Evolutionary conservation across 1,284 basidiomycete species (phyloP).

Genomic region (Marasmius fiardii): DNA sequence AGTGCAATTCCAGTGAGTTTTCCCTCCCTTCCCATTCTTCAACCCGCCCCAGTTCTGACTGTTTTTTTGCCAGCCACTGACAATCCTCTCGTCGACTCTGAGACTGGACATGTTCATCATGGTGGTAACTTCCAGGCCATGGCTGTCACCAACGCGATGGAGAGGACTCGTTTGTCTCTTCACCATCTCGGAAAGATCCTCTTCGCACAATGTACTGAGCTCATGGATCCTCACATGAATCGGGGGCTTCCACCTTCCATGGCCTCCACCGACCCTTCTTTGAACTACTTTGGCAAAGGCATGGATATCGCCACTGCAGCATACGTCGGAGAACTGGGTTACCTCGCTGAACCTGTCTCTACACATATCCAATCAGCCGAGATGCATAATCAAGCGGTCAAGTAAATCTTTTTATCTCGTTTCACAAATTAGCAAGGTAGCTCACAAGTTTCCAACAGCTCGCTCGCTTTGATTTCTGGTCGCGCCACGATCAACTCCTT

Average conservation of each 20-base stretch:
- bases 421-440: background rate
- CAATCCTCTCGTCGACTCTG: constrained; percentile 71
- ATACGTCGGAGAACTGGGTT: constrained; percentile 79
- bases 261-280: constrained; percentile 78
- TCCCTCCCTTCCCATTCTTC: constrained; percentile 2
- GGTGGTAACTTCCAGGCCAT: constrained; percentile 90
- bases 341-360: constrained; percentile 80
- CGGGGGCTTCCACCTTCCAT: constrained; percentile 78
- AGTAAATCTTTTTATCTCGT: constrained; percentile 46
- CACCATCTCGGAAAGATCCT: constrained; percentile 82
- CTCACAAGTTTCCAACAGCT: constrained; percentile 41
- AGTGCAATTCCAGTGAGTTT: constrained; percentile 86
- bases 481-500: constrained; percentile 74
- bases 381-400: constrained; percentile 80
- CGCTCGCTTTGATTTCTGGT: constrained; percentile 76
- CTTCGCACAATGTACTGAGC: constrained; percentile 82
- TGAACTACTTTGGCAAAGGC: constrained; percentile 85
- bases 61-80: constrained; percentile 53
- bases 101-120: constrained; percentile 68
- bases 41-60: constrained; percentile 9
- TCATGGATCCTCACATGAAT: constrained; percentile 81
- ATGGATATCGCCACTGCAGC: constrained; percentile 83
- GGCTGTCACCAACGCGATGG: constrained; percentile 85
- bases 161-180: constrained; percentile 79
- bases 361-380: constrained; percentile 80